A percentile compares a stretch with the other conserved stretches of the same genome.
Evolutionary conservation across 2,329 filamentous ascomycete species (phyloP).

Genomic region (Cercospora sesami): DNA sequence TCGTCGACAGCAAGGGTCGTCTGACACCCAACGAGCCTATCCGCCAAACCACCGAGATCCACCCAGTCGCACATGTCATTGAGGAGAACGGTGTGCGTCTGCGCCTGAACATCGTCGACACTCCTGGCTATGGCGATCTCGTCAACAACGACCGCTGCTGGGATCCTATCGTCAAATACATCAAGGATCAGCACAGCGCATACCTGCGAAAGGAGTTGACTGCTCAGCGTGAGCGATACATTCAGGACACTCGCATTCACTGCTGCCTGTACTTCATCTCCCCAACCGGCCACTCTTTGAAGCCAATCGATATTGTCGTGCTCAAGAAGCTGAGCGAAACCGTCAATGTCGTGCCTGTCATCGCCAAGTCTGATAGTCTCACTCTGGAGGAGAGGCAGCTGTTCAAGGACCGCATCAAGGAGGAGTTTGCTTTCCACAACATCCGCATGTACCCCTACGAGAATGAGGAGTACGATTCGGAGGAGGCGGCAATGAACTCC

Average conservation of each 20-base stretch:
- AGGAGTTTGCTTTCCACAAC: slow-evolving; percentile 99
- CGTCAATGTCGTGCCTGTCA: slow-evolving; percentile 97
- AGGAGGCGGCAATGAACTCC: slow-evolving; percentile 88
- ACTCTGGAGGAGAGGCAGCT: slow-evolving; percentile 92
- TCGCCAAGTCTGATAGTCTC: slow-evolving; percentile 95
- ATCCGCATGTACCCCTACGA: slow-evolving; percentile 99
- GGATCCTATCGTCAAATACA: slow-evolving; percentile 99
- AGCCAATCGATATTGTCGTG: slow-evolving; percentile 99
- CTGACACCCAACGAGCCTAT: slow-evolving; percentile 89
- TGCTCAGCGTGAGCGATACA: slow-evolving; percentile 97
- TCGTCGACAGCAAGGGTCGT: slow-evolving; percentile 98
- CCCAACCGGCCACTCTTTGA: slow-evolving; percentile 94
- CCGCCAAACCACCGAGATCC: slow-evolving; percentile 95
- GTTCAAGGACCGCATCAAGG: slow-evolving; percentile 98
- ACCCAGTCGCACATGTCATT: slow-evolving; percentile 96
- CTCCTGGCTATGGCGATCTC: slow-evolving; percentile 94
- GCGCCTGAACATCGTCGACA: slow-evolving; percentile 97
- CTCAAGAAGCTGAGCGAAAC: slow-evolving; percentile 99
- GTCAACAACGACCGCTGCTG: slow-evolving; percentile 99
- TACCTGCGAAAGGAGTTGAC: slow-evolving; percentile 99
- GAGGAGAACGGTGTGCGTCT: slow-evolving; percentile 99
- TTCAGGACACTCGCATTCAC: slow-evolving; percentile 98
- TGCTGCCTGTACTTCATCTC: slow-evolving; percentile 99
- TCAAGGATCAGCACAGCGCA: slow-evolving; percentile 99
- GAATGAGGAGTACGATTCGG: slow-evolving; percentile 96